phyloP scores from a whole-genome alignment of 225 moss, liverwort and hornwort genomes.

The Physcomitrellopsis africana region DNA sequence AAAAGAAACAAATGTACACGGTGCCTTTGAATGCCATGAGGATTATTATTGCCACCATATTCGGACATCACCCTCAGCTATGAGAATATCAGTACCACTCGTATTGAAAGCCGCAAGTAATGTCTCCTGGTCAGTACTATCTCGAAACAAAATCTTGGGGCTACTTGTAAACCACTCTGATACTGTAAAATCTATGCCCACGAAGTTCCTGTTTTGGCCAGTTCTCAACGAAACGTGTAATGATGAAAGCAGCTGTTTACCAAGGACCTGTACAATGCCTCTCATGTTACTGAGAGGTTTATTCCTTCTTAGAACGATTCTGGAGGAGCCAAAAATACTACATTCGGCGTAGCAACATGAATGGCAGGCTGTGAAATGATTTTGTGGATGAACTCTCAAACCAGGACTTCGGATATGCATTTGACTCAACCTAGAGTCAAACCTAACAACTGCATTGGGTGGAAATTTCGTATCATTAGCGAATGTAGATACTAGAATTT shows the following conservation, averaged over 20 bases:
- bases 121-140: conserved; percentile 33
- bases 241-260: conserved; percentile 44
- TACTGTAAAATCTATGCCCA: conserved; percentile 45
- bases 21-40: conserved; percentile 8
- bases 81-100: conserved; percentile 35
- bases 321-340: conserved; percentile 37
- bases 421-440: conserved; percentile 35
- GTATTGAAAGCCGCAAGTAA: conserved; percentile 35
- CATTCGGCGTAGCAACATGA: conserved; percentile 38
- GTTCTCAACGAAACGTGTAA: conserved; percentile 42
- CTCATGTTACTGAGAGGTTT: conserved; percentile 31
- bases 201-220: conserved; percentile 32
- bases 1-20: neutral
- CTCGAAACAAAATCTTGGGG: conserved; percentile 34
- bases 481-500: conserved; percentile 1
- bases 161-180: conserved; percentile 44
- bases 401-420: conserved; percentile 27
- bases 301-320: conserved; percentile 40
- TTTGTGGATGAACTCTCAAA: conserved; percentile 25
- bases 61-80: conserved; percentile 54
- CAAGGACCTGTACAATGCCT: conserved; percentile 32
- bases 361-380: conserved; percentile 22
- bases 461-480: conserved; percentile 15
- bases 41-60: conserved; percentile 43
- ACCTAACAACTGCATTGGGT: conserved; percentile 33